These are phyloP conservation scores for Cinnamomum micranthum DNA, from an alignment of 164 flowering plant genomes.

Conservation along the genomic window DNA sequence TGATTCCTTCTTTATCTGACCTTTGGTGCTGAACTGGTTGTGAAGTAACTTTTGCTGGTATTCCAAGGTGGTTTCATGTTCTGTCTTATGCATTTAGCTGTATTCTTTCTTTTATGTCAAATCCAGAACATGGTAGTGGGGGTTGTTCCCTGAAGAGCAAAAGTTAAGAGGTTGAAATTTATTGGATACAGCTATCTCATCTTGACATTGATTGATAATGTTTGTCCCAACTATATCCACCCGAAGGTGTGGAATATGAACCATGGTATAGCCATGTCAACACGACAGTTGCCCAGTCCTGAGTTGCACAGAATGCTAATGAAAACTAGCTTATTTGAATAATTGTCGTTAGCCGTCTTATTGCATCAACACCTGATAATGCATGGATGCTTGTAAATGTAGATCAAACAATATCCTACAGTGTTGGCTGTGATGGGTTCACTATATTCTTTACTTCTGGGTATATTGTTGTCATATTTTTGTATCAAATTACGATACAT, in stretches of 20 bases:
- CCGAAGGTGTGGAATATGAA: background rate
- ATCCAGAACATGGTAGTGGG: conserved; percentile 7
- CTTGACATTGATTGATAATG: conserved; percentile 8
- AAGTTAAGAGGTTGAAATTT: conserved; percentile 10
- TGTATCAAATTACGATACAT: background rate
- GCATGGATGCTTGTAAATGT: background rate
- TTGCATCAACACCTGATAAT: background rate
- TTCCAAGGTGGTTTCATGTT: conserved; percentile 1
- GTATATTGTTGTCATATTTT: too few species aligned
- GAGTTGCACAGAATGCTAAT: background rate
- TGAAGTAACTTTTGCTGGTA: conserved; percentile 4
- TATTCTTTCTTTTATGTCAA: conserved; percentile 3
- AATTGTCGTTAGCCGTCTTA: background rate
- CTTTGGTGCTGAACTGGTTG: conserved; percentile 1
- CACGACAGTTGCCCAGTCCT: background rate
- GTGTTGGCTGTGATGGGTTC: background rate
- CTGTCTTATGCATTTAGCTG: conserved; percentile 6
- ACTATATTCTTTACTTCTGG: background rate
- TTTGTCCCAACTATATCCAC: conserved; percentile 10
- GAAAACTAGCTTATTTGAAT: background rate
- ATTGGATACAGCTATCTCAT: conserved; percentile 18
- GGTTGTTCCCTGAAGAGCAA: conserved; percentile 8
- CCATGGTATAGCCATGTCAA: background rate
- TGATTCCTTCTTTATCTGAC: conserved; percentile 3
- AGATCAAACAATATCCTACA: background rate